Conservation (phyloP, 495 filamentous ascomycete genomes). For the Aspergillus nanangensis region DNA sequence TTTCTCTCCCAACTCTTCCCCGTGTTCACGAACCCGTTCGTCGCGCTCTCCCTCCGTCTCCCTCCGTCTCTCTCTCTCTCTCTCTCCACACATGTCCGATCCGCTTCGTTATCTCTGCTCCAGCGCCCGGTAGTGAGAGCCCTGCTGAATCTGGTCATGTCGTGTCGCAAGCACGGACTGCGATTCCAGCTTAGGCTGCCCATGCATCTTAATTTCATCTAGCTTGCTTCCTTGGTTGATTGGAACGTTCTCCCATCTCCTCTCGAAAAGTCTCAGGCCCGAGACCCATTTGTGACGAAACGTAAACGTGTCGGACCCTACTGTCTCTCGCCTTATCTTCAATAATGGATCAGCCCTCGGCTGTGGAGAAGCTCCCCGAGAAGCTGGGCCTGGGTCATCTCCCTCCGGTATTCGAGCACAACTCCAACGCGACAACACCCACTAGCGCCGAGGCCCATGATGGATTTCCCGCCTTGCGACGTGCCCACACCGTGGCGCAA, state of each 20-base stretch:
- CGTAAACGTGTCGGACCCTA: not conserved
- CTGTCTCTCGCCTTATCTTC: not conserved
- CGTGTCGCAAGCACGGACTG: slow-evolving; percentile 25
- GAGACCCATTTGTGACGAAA: too few species aligned
- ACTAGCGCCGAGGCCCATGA: slow-evolving; percentile 16
- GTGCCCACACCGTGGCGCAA: slow-evolving; percentile 42
- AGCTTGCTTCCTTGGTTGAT: not conserved
- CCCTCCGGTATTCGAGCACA: slow-evolving; percentile 7
- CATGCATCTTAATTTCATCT: slow-evolving; percentile 5
- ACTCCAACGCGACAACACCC: slow-evolving; percentile 3
- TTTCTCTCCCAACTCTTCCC: too few species aligned
- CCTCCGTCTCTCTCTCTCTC: not conserved
- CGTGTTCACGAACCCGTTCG: too few species aligned
- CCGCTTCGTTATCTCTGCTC: not conserved
- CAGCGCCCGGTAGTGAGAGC: not conserved
- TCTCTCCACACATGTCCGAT: not conserved
- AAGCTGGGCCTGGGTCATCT: slow-evolving; percentile 9
- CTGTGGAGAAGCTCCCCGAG: slow-evolving; percentile 1
- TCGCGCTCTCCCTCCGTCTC: not conserved
- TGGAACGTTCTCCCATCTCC: too few species aligned
- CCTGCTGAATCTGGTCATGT: slow-evolving; percentile 23
- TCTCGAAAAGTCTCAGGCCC: too few species aligned
- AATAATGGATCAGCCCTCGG: not conserved
- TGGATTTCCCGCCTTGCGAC: slow-evolving; percentile 27
- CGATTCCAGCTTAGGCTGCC: slow-evolving; percentile 26